These are phyloP conservation scores for Yamadazyma laniorum DNA, from an alignment of 805 yeast species.

Conservation along the genomic window DNA sequence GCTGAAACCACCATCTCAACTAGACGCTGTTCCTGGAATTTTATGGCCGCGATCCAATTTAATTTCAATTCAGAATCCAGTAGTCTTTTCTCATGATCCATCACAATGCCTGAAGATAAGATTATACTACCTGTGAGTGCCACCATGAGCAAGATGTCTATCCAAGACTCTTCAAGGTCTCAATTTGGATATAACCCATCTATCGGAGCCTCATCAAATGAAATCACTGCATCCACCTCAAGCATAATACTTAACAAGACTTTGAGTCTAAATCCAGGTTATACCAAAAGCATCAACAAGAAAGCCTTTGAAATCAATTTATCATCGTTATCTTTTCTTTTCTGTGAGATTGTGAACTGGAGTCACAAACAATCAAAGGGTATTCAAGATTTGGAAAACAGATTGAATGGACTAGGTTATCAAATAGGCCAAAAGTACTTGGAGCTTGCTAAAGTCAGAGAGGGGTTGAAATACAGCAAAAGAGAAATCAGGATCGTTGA, in stretches of 20 bases:
- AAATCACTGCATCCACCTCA: slow-evolving; percentile 38
- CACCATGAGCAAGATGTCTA: slow-evolving; percentile 27
- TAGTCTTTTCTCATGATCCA: no score
- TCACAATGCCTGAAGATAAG: slow-evolving; percentile 19
- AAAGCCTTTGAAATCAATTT: slow-evolving; percentile 65
- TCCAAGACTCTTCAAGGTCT: slow-evolving; percentile 23
- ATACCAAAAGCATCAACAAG: slow-evolving; percentile 62
- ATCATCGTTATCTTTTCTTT: slow-evolving; percentile 65
- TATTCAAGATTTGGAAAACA: slow-evolving; percentile 54
- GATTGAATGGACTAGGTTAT: slow-evolving; percentile 73
- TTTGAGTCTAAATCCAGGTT: slow-evolving; percentile 29
- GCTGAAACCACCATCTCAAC: background rate
- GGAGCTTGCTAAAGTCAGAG: slow-evolving; percentile 68
- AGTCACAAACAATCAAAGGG: slow-evolving; percentile 61
- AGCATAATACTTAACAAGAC: slow-evolving; percentile 32
- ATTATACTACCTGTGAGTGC: slow-evolving; percentile 29
- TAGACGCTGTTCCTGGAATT: no score
- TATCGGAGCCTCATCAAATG: slow-evolving; percentile 40
- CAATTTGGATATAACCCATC: slow-evolving; percentile 48
- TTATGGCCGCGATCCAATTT: no score
- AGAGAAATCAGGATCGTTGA: slow-evolving; percentile 68
- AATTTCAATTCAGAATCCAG: no score
- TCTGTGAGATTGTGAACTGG: slow-evolving; percentile 68
- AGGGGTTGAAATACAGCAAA: slow-evolving; percentile 57
- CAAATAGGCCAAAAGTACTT: slow-evolving; percentile 69